Percentiles rank a stretch among this genome's conserved stretches.
These are phyloP conservation scores for Hyphopichia pseudoburtonii DNA, from an alignment of 1,139 yeast genomes.

Conservation along the genomic window DNA sequence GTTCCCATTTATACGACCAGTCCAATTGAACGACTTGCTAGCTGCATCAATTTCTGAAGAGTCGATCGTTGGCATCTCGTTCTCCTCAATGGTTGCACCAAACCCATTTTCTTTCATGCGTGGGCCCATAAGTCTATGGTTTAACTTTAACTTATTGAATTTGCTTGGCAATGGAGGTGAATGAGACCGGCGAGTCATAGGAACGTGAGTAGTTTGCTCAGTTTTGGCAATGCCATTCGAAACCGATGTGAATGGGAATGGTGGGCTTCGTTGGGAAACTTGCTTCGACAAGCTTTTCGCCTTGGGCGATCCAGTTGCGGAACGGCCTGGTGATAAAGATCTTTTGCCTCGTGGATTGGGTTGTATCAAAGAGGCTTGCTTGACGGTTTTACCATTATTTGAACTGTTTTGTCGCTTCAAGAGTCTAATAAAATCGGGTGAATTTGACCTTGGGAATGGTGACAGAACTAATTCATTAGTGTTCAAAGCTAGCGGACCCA, in stretches of 20 bases:
- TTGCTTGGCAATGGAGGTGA: constrained; percentile 39
- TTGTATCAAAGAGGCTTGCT: neutral
- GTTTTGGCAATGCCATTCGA: neutral
- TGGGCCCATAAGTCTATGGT: neutral
- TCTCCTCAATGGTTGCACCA: constrained; percentile 2
- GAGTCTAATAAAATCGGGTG: constrained; percentile 18
- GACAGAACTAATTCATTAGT: constrained; percentile 9
- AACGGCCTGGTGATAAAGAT: neutral
- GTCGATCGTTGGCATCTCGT: constrained; percentile 9
- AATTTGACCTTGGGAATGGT: constrained; percentile 13
- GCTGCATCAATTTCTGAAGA: constrained; percentile 8
- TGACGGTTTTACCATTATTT: neutral
- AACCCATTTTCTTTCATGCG: neutral
- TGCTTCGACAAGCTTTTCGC: neutral
- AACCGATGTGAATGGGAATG: neutral
- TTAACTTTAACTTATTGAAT: constrained; percentile 10
- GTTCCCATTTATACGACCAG: neutral
- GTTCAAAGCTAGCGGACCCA: neutral
- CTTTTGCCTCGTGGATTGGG: neutral
- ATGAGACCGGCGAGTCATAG: constrained; percentile 20
- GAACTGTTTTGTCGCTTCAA: neutral
- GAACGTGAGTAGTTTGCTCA: constrained; percentile 3
- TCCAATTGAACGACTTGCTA: neutral
- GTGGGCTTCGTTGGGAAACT: neutral
- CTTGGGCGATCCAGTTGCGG: neutral